Evolutionary conservation across 148 eudicot species (phyloP).

Genomic region (Vaccinium myrtillus): DNA sequence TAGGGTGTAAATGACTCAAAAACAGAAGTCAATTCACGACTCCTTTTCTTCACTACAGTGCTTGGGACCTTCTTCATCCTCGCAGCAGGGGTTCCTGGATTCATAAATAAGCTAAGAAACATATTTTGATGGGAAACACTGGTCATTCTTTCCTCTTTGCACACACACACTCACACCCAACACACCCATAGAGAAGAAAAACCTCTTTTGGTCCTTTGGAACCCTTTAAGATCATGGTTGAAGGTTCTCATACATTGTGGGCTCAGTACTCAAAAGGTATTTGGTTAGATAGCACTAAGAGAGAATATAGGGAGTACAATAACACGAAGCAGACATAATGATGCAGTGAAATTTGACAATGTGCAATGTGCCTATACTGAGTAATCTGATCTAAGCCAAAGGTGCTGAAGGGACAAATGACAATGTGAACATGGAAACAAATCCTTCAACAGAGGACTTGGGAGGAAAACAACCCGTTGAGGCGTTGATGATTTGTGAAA

Average conservation of each 20-base stretch:
- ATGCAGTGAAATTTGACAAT: not conserved
- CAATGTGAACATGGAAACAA: not conserved
- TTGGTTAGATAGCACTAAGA: not conserved
- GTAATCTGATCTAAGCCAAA: not conserved
- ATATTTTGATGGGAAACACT: not conserved
- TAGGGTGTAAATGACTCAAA: conserved; percentile 93
- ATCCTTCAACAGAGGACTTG: too few species aligned
- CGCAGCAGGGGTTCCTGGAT: conserved; percentile 93
- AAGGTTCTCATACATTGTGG: not conserved
- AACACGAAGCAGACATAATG: not conserved
- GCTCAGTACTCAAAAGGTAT: not conserved
- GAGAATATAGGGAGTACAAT: not conserved
- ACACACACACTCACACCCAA: not conserved
- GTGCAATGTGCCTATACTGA: not conserved
- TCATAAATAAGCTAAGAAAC: conserved; percentile 6
- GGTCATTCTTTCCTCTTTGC: not conserved
- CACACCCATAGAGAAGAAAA: not conserved
- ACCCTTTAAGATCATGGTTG: not conserved
- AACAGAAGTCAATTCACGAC: conserved; percentile 85
- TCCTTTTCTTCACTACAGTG: conserved; percentile 79
- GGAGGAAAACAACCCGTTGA: too few species aligned
- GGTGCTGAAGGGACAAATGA: not conserved
- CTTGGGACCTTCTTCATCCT: conserved; percentile 97
- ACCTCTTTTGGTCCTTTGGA: not conserved
- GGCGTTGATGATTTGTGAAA: too few species aligned